These are phyloP conservation scores for Monosporozyma servazzii DNA, from an alignment of 805 yeast genomes.

Conservation along the genomic window DNA sequence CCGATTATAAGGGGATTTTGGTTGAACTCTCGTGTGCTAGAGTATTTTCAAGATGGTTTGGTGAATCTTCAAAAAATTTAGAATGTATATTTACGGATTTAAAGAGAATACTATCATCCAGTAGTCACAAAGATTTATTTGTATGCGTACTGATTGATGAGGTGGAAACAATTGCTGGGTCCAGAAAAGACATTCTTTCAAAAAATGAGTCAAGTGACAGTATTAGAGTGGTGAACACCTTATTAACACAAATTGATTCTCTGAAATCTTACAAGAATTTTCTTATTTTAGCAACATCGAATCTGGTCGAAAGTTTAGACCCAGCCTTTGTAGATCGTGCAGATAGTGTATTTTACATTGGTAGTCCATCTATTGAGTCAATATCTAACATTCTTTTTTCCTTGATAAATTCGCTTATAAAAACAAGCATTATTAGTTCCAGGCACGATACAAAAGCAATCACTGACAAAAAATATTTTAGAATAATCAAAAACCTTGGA, in stretches of 20 bases:
- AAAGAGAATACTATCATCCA: constrained; percentile 17
- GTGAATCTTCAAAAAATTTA: constrained; percentile 38
- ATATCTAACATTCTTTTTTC: constrained; percentile 26
- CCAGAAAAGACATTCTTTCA: constrained; percentile 29
- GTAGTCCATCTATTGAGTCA: constrained; percentile 29
- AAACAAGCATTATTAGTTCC: constrained; percentile 9
- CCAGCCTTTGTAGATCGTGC: constrained; percentile 39
- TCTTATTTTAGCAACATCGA: constrained; percentile 35
- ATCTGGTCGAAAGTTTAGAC: constrained; percentile 33
- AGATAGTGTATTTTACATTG: constrained; percentile 31
- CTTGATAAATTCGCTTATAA: constrained; percentile 21
- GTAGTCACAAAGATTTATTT: constrained; percentile 12
- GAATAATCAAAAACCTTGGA: constrained; percentile 12
- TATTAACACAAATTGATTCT: constrained; percentile 35
- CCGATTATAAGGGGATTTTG: constrained; percentile 22
- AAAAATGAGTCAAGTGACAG: constrained; percentile 37
- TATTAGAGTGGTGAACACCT: constrained; percentile 36
- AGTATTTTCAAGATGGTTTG: constrained; percentile 39
- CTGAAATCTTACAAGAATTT: constrained; percentile 31
- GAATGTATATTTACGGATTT: constrained; percentile 31
- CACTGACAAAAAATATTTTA: constrained; percentile 7
- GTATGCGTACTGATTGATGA: constrained; percentile 38
- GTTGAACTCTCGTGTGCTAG: constrained; percentile 37
- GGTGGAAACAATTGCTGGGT: constrained; percentile 37
- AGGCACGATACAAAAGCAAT: constrained; percentile 1